Evolutionary conservation across 2,329 filamentous ascomycete species (phyloP), one percentile per base, ranked within the genome.

Genomic region (Cercospora sojina): DNA sequence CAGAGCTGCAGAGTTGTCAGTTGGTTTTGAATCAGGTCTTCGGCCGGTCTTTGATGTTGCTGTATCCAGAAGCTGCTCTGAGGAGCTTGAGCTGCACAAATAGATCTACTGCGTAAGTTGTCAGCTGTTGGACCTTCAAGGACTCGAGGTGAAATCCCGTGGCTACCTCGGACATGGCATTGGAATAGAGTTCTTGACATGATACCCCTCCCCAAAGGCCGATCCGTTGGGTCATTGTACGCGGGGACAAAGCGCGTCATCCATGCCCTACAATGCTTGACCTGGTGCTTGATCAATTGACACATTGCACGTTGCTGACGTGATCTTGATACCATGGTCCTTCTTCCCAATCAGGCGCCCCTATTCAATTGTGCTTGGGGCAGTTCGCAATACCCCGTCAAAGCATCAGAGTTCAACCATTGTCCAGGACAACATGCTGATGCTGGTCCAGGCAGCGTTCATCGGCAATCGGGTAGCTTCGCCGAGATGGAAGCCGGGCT

Each of bases 171-270:
- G 53, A 56, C 53, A 56, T 56, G 29, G 16, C 25, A 56, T 9
- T 31, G 27, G 47, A 56, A 56, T 56, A 56, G 53, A 56, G 53
- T 56, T 56, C 53, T 56, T 10, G 53, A 56, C 53, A 6, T 31
- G 53, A 16, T 56, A 20, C n/a, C 53, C 53, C 53, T 27, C 16
- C 29, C 53, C n/a, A 27, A n/a, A 32, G n/a, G 2, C 12, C n/a
- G 2, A n/a, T 56, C 51, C 43, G 20, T 13, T 23, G 12, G 47
- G 10, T 13, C 16, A 35, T 1, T 27, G 12, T 51, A 20, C 20
- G 47, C 43, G 16, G 20, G 18, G 2, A 51, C 20, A 49, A 5
- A 7, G n/a, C 1, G 43, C 20, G 41, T 35, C 56, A 38, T 41
- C 31, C 13, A 23, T 18, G 8, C 8, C n/a, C 8, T 12, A 35